A percentile compares a stretch with the other conserved stretches of the same genome.
Evolutionary conservation across 139 green algal genomes (phyloP).

Genomic region (Coelastrella sp.): DNA sequence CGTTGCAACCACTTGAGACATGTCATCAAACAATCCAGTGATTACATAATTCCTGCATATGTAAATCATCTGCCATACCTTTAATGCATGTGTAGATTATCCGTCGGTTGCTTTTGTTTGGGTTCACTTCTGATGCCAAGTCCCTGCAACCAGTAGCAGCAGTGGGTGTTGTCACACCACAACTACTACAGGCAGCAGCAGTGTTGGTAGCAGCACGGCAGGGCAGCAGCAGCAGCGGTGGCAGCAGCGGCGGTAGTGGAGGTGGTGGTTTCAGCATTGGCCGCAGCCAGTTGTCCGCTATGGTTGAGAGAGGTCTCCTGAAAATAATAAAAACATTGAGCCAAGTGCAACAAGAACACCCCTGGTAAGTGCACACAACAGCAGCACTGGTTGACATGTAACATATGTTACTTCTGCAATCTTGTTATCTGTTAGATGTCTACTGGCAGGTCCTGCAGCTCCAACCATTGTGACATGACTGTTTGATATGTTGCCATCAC

Average conservation of each 20-base stretch:
- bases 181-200: constrained; percentile 68
- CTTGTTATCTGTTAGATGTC: no score
- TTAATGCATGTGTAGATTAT: constrained; percentile 61
- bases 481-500: background rate
- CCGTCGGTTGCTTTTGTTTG: constrained; percentile 86
- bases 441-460: no score
- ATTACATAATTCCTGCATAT: no score
- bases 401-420: background rate
- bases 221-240: constrained; percentile 21
- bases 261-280: background rate
- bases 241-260: constrained; percentile 3
- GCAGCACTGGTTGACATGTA: no score
- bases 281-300: constrained; percentile 61
- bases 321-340: constrained; percentile 87
- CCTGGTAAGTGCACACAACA: constrained; percentile 42
- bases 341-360: constrained; percentile 82
- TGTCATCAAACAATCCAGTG: background rate
- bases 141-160: constrained; percentile 71
- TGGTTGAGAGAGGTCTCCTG: constrained; percentile 79
- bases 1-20: no score
- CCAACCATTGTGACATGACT: no score
- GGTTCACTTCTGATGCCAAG: constrained; percentile 78
- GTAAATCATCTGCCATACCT: background rate
- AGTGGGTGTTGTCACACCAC: constrained; percentile 61
- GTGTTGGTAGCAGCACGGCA: constrained; percentile 51